Base-by-base conservation (phyloP, 2,329 filamentous ascomycete species). In the Pseudopyricularia javanii region DNA sequence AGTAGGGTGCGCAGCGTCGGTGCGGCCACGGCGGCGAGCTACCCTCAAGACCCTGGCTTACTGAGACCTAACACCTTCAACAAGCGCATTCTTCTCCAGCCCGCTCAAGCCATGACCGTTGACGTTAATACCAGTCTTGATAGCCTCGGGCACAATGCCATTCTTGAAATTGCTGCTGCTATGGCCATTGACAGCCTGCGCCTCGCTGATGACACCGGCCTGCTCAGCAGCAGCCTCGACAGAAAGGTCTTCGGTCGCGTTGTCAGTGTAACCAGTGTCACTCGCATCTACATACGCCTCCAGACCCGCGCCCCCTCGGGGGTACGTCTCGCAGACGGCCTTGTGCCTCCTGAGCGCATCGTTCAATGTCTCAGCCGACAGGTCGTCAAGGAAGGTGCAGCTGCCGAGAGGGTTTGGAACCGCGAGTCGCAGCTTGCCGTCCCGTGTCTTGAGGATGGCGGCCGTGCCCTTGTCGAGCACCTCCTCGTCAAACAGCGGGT, bases 361-460 rank as follows among this genome's bases (percentile, higher is more conserved):
- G 55, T 75, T 75, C 71, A 88, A 78, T 58, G 87, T 82, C 14
- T 82, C 72, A 26, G 72, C 67, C 2, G 74, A 71, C 2, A 86
- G 77, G 43, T 87, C 82, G 60, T 87, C 88, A 52, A 88, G 60
- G 68, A 88, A 88, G 3, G 74, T 72, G 61, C 85, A 88, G 12
- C 70, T 71, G 1, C 84, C 85, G 30, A 88, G 72, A 0, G 84
- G 84, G 56, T 73, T 80, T 1, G 85, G 85, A 0, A 88, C 82
- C 4, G 84, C 83, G 33, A 83, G 80, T 37, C 84, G 76, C 9
- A 88, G 72, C 61, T 78, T 72, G 33, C 84, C 84, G 57, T 88
- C 84, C 12, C 85, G 74, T 0, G 84, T 88, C 70, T 83, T 85
- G 50, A 88, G 68, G 56, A 88, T 88, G 12, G 84, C 84, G 14